These are phyloP conservation scores for Colletotrichum zoysiae DNA, from an alignment of 2,329 filamentous ascomycete genomes.

Conservation along the genomic window DNA sequence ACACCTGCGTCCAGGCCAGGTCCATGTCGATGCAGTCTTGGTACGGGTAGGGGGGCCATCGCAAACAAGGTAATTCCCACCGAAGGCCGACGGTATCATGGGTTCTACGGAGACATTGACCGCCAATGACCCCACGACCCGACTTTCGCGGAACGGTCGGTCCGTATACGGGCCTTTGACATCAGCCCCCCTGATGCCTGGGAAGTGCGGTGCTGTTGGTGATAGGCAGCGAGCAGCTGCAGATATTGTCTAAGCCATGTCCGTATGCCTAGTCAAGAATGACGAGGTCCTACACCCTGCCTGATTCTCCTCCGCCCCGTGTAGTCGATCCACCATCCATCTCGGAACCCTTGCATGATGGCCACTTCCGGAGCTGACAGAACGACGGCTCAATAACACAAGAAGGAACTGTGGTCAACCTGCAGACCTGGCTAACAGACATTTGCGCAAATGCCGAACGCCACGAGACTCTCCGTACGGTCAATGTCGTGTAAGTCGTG, in stretches of 20 bases:
- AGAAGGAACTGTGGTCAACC: background rate
- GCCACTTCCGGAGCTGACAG: background rate
- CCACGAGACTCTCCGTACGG: background rate
- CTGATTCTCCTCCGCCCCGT: background rate
- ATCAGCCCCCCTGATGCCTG: constrained; percentile 12
- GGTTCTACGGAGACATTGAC: background rate
- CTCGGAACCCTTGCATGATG: constrained; percentile 17
- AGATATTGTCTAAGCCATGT: constrained; percentile 40
- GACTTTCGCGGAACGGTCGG: constrained; percentile 30
- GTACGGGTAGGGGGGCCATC: constrained; percentile 16
- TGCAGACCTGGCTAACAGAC: background rate
- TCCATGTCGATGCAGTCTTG: constrained; percentile 21
- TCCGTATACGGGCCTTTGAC: constrained; percentile 30
- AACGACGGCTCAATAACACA: background rate
- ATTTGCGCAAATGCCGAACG: background rate
- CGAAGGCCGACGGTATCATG: constrained; percentile 14
- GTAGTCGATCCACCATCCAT: background rate
- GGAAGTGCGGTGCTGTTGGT: constrained; percentile 33
- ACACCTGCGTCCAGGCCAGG: constrained; percentile 9
- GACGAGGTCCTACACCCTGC: background rate
- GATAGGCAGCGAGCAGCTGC: constrained; percentile 35
- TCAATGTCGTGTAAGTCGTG: background rate
- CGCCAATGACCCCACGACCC: background rate
- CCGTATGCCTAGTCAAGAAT: constrained; percentile 15
- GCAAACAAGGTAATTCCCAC: constrained; percentile 3